Evolutionary conservation across 116 monocot genomes (phyloP).

Genomic region (Posidonia oceanica): DNA sequence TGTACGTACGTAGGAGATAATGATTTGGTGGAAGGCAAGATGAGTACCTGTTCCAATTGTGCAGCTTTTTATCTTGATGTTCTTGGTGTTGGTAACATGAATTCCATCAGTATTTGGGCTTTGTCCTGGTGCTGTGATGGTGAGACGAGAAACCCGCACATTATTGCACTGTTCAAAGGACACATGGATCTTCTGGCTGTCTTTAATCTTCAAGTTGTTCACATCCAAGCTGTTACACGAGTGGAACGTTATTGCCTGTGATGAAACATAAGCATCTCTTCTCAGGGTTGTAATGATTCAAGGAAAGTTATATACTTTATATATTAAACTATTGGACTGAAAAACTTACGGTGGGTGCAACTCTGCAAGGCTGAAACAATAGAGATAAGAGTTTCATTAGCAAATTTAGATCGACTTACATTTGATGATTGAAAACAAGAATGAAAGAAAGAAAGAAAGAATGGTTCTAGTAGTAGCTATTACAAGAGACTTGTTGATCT

Average conservation of each 20-base stretch:
- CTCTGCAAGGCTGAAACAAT: slow-evolving; percentile 77
- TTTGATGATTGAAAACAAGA: slow-evolving; percentile 42
- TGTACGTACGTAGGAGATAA: neutral
- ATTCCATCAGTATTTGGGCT: slow-evolving; percentile 97
- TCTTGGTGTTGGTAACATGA: slow-evolving; percentile 43
- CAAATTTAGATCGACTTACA: too few species aligned
- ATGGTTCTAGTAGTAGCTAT: too few species aligned
- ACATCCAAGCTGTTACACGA: too few species aligned
- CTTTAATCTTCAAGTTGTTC: slow-evolving; percentile 32
- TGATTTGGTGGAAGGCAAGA: neutral
- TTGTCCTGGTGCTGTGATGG: slow-evolving; percentile 38
- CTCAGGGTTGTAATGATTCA: too few species aligned
- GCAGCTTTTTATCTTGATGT: slow-evolving; percentile 43
- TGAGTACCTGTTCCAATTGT: slow-evolving; percentile 52
- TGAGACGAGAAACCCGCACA: slow-evolving; percentile 32
- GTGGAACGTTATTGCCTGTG: slow-evolving; percentile 69
- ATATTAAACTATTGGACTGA: too few species aligned
- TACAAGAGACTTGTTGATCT: too few species aligned
- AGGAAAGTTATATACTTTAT: too few species aligned
- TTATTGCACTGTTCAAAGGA: slow-evolving; percentile 36
- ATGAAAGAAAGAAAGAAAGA: slow-evolving; percentile 76
- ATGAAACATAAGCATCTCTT: slow-evolving; percentile 50
- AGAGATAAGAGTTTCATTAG: too few species aligned
- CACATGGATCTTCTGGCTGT: slow-evolving; percentile 87
- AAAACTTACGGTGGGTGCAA: too few species aligned